Conservation (phyloP, 2,329 filamentous ascomycete species). For the Botrytis elliptica region DNA sequence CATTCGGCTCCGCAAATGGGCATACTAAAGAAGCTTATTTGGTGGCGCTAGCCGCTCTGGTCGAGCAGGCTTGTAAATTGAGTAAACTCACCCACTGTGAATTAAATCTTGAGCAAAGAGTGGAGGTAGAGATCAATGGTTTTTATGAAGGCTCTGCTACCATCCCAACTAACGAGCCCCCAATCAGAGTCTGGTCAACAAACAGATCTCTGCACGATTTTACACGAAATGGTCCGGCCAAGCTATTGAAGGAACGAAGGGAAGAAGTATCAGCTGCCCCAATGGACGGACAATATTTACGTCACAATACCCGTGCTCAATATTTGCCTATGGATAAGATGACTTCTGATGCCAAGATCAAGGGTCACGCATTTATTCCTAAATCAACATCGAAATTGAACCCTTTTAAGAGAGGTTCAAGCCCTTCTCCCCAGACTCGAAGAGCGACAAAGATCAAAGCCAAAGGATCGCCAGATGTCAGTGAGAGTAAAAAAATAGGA, state of each 20-base stretch:
- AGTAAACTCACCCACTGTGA: not conserved
- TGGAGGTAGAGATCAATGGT: constrained; percentile 6
- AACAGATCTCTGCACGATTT: constrained; percentile 14
- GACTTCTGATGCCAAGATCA: not conserved
- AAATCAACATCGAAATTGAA: not conserved
- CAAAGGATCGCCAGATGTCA: too few species aligned
- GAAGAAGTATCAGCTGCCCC: constrained; percentile 14
- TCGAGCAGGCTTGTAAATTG: not conserved
- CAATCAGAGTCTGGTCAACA: constrained; percentile 17
- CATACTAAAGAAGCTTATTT: constrained; percentile 2
- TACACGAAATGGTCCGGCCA: constrained; percentile 6
- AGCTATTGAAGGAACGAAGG: constrained; percentile 18
- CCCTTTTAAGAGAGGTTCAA: not conserved
- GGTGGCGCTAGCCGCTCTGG: not conserved
- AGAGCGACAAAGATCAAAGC: not conserved
- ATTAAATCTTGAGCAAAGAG: not conserved
- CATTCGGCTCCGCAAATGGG: not conserved
- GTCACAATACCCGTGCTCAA: constrained; percentile 10
- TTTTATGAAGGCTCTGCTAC: not conserved
- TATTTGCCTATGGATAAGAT: constrained; percentile 4
- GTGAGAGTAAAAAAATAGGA: not conserved
- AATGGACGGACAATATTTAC: not conserved
- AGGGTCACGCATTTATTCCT: not conserved
- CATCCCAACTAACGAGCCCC: not conserved
- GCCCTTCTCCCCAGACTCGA: not conserved